Evolutionary conservation across 2,329 filamentous ascomycete species (phyloP).

Genomic region (Pestalotiopsis sp.): DNA sequence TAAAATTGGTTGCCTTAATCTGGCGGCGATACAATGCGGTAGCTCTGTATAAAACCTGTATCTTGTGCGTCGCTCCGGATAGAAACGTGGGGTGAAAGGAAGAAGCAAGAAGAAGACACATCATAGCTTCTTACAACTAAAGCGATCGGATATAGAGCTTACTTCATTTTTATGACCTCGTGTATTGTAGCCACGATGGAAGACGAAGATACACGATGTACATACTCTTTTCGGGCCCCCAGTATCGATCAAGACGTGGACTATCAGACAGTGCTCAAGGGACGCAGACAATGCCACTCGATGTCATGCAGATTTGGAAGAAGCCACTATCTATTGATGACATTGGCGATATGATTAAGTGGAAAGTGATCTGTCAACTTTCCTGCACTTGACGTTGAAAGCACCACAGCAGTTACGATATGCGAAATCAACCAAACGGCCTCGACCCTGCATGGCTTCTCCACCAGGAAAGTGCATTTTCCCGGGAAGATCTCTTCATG

Average conservation of each 20-base stretch:
- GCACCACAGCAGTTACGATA: neutral
- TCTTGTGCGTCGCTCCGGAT: neutral
- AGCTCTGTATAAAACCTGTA: neutral
- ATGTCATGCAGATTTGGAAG: neutral
- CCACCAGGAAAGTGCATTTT: neutral
- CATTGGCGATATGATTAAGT: too few relatives aligned
- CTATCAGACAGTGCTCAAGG: neutral
- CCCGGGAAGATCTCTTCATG: neutral
- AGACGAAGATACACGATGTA: neutral
- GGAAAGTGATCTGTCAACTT: neutral
- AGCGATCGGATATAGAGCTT: too few relatives aligned
- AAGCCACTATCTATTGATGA: neutral
- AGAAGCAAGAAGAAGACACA: neutral
- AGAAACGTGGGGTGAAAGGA: neutral
- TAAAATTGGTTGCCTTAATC: too few relatives aligned
- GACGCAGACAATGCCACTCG: neutral
- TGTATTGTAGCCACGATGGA: too few relatives aligned
- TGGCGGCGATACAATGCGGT: neutral
- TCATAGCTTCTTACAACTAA: too few relatives aligned
- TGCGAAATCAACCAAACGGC: neutral
- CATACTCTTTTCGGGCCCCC: neutral
- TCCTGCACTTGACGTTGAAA: neutral
- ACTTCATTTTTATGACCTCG: too few relatives aligned
- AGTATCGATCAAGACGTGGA: neutral
- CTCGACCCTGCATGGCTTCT: neutral